Percentiles rank a stretch among this genome's conserved stretches.
phyloP scores from a whole-genome alignment of 1,284 basidiomycete species.

The Flammula alnicola region DNA sequence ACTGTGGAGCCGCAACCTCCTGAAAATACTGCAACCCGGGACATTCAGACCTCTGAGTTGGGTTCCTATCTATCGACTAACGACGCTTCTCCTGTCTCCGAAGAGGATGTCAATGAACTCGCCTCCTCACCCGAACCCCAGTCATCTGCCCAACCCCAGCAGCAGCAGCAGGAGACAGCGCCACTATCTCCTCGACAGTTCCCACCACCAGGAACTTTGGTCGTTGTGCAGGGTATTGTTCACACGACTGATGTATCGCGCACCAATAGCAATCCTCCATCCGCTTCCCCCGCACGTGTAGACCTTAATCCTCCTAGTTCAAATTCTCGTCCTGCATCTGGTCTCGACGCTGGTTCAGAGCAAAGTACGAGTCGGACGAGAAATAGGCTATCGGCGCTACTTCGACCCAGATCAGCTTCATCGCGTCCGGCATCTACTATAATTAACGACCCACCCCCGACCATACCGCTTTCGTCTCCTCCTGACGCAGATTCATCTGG shows the following conservation, averaged over 20 bases:
- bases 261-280: constrained; percentile 13
- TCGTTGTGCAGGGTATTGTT: constrained; percentile 81
- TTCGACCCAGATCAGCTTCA: constrained; percentile 45
- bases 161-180: constrained; percentile 18
- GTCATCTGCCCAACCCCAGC: background rate
- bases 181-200: constrained; percentile 44
- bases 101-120: too few species aligned
- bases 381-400: constrained; percentile 48
- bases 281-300: constrained; percentile 7
- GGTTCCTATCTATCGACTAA: too few species aligned
- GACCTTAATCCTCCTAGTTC: constrained; percentile 17
- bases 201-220: constrained; percentile 74
- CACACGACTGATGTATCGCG: constrained; percentile 71
- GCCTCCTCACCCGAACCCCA: constrained; percentile 5
- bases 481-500: constrained; percentile 12
- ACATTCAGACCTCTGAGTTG: too few species aligned
- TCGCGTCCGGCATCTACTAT: constrained; percentile 32
- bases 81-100: too few species aligned
- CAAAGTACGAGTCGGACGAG: constrained; percentile 25
- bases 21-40: too few species aligned
- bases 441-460: constrained; percentile 18
- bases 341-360: constrained; percentile 12
- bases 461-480: constrained; percentile 4
- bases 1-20: background rate
- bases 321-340: constrained; percentile 14